Base-by-base conservation (phyloP, 2,329 filamentous ascomycete species). In the Thelonectria blattea region DNA sequence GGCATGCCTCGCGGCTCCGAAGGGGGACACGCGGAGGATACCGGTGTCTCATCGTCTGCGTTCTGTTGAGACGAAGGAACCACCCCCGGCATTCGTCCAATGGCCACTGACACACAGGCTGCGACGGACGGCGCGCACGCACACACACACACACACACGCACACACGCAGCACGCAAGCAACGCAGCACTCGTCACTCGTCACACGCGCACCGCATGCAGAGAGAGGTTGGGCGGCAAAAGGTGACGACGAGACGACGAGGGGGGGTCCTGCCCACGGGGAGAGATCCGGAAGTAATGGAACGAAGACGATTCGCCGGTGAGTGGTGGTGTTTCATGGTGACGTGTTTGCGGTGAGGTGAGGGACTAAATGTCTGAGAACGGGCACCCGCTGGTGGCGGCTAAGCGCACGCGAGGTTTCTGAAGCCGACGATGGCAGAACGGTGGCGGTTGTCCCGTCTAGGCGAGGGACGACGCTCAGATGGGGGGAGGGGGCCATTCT, bases 271-370 rank as follows among this genome's bases (percentile, higher is more conserved):
- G 45, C 41, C 27, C 37, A 45, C 24, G 3, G 27, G 37, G 32
- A 53, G 45, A 61, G 50, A 53, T 20, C 43, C 53, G 59, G 53
- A 58, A 57, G 51, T 43, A 48, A 54, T 41, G 49, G 34, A 47
- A 61, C 57, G 41, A 48, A 60, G 58, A 60, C 58, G 52, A 61
- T 59, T 64, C 53, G 62, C 60, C 67, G 60, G 61, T 58, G 62
- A 65, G 61, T 47, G 34, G 50, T 52, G 15, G 60, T 64, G 61
- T 63, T 66, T 70, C 66, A 69, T 62, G 59, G 63, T 70, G 66
- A 70, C 66, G 68, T 69, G 65, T 59, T 67, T 58, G 56, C 58
- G 54, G 59, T 64, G 60, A 64, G 39, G 45, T 50, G 54, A 57
- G 58, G 48, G 49, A 61, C 53, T 57, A 51, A 58, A 45, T 58